phyloP scores from a whole-genome alignment of 2,329 filamentous ascomycete species.

The Colletotrichum cordylinicola region DNA sequence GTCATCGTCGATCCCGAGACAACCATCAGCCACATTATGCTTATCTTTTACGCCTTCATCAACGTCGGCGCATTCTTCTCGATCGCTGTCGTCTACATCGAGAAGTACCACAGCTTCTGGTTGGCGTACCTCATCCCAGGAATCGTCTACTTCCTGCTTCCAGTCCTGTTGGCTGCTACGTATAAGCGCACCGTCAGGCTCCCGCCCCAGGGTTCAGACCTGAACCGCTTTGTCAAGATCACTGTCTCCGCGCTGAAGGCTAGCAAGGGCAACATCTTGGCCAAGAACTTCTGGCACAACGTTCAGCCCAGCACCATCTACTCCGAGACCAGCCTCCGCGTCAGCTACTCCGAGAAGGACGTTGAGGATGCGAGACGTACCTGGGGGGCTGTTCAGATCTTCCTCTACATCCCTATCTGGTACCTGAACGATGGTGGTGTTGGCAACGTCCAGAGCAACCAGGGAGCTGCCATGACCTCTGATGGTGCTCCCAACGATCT shows the following conservation, averaged over 20 bases:
- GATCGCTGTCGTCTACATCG: conserved; percentile 57
- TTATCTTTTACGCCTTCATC: conserved; percentile 65
- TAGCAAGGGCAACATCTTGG: conserved; percentile 57
- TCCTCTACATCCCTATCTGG: conserved; percentile 46
- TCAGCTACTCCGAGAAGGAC: conserved; percentile 68
- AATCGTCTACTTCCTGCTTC: conserved; percentile 64
- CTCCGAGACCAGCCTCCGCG: conserved; percentile 48
- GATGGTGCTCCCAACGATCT: conserved; percentile 65
- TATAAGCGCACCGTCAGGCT: conserved; percentile 61
- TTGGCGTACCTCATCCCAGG: conserved; percentile 49
- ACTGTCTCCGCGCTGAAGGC: conserved; percentile 58
- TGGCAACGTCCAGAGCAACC: conserved; percentile 38
- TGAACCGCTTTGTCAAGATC: conserved; percentile 64
- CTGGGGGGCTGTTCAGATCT: conserved; percentile 45
- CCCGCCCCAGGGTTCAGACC: conserved; percentile 70
- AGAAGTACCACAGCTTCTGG: conserved; percentile 58
- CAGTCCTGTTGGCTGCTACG: conserved; percentile 60
- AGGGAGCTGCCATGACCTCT: conserved; percentile 47
- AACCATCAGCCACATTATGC: conserved; percentile 70
- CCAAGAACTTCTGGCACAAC: conserved; percentile 62
- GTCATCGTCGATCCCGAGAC: conserved; percentile 73
- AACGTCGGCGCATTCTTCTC: conserved; percentile 60
- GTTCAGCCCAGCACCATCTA: conserved; percentile 60
- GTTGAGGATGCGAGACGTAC: conserved; percentile 69
- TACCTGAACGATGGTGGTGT: conserved; percentile 46